Base-by-base conservation (phyloP, 1,284 basidiomycete genomes). In the Ganoderma meredithae region DNA sequence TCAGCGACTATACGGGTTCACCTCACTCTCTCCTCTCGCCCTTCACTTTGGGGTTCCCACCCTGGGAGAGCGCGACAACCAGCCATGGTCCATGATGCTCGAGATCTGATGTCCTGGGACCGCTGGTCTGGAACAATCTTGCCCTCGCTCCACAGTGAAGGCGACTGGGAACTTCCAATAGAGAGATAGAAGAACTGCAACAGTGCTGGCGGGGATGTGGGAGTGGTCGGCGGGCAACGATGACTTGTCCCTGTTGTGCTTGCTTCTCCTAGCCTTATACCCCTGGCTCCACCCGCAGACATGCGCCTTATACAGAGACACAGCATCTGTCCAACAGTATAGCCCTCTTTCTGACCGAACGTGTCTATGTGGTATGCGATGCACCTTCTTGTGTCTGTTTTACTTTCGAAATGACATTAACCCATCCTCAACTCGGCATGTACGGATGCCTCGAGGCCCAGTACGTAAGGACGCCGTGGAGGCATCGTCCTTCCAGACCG, bases 241-340 rank as follows among this genome's bases (percentile, higher is more conserved):
- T 15, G 52, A 27, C 31, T 31, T 4, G 31, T 19, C 17, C n/a
- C 44, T 47, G 9, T 31, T 27, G 8, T 27, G 13, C 33, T 39
- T 13, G 19, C n/a, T 43, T 39, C 56, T 22, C 61, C 15, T 39
- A 44, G 8, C 52, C 64, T 60, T 66, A 66, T 66, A 66, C 65
- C 31, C 56, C 22, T 19, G 4, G 19, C 47, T 17, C 40, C 31
- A 33, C 5, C 27, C 17, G 15, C 27, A 19, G 52, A 7, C 33
- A 39, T 39, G 6, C 55, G 8, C 55, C 17, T n/a, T 22, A 47
- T 58, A 15, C 9, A 9, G 17, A 33, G 33, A n/a, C 55, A 58
- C 55, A 58, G 55, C 27, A 39, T 58, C 19, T 12, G 33, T 31
- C 47, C 49, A 53, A 22, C 27, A 44, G 41, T 33, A 64, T 36